A percentile compares a stretch with the other conserved stretches of the same genome.
These are phyloP conservation scores for Clavispora santaluciae DNA, from an alignment of 805 yeast species.

Conservation along the genomic window DNA sequence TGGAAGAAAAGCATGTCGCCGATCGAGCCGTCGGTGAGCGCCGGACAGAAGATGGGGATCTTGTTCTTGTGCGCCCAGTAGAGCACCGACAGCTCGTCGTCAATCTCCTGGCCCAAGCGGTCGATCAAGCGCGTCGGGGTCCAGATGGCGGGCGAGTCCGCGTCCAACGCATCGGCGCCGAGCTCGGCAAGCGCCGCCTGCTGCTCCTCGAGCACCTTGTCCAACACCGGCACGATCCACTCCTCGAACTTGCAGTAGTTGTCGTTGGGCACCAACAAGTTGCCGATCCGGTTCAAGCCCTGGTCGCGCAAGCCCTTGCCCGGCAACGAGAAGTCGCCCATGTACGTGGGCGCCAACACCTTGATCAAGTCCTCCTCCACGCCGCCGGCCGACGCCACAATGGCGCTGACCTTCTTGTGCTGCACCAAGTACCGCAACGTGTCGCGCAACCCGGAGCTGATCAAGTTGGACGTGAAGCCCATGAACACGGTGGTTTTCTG, in stretches of 20 bases:
- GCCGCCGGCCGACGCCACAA: conserved; percentile 98
- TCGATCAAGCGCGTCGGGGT: conserved; percentile 92
- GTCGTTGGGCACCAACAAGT: conserved; percentile 93
- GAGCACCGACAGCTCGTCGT: conserved; percentile 87
- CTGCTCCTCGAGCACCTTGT: conserved; percentile 84
- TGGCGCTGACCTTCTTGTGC: conserved; percentile 89
- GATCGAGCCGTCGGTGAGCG: conserved; percentile 95
- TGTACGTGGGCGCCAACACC: conserved; percentile 91
- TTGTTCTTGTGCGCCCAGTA: conserved; percentile 98
- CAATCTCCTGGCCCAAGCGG: conserved; percentile 90
- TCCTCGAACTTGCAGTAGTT: conserved; percentile 97
- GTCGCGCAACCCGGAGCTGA: conserved; percentile 90
- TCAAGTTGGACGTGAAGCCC: conserved; percentile 95
- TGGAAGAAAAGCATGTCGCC: conserved; percentile 99
- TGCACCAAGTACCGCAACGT: conserved; percentile 86
- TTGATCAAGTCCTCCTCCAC: conserved; percentile 96
- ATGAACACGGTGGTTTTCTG: conserved; percentile 88
- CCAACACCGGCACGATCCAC: conserved; percentile 95
- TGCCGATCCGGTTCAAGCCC: conserved; percentile 98
- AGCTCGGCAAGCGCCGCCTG: conserved; percentile 50
- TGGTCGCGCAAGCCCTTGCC: conserved; percentile 84
- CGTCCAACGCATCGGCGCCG: conserved; percentile 56
- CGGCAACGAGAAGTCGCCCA: conserved; percentile 83
- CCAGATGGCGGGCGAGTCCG: conserved; percentile 69
- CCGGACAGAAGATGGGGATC: conserved; percentile 96